Percentiles rank a stretch among this genome's conserved stretches.
Conservation (phyloP, 768 basidiomycete species). For the Rhizopogon sp. region DNA sequence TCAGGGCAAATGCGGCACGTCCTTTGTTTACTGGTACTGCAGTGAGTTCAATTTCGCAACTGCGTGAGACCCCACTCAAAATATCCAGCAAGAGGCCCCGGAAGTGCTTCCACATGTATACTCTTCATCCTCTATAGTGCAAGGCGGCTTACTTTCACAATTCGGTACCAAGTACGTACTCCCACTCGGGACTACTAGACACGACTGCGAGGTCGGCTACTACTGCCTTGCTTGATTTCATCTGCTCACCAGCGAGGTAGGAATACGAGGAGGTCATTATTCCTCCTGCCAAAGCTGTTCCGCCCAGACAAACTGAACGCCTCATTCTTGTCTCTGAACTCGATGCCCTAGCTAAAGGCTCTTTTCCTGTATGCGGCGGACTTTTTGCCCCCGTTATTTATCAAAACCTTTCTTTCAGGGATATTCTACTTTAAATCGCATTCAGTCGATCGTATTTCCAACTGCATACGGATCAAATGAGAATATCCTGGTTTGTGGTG, state of each 20-base stretch:
- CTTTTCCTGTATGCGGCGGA: conserved; percentile 66
- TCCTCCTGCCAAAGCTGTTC: conserved; percentile 78
- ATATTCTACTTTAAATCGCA: conserved; percentile 82
- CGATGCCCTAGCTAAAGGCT: conserved; percentile 71
- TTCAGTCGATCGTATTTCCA: conserved; percentile 92
- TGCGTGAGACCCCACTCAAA: conserved; percentile 2
- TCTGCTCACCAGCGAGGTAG: conserved; percentile 33
- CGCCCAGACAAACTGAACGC: conserved; percentile 66
- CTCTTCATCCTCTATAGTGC: conserved; percentile 52
- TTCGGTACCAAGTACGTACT: conserved; percentile 75
- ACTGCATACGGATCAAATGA: conserved; percentile 95
- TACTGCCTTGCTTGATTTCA: not conserved
- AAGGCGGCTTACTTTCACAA: conserved; percentile 65
- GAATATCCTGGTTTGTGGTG: conserved; percentile 74
- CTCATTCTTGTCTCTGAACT: conserved; percentile 69
- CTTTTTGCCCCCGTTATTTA: not conserved
- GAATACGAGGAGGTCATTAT: conserved; percentile 86
- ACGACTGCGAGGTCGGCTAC: conserved; percentile 55
- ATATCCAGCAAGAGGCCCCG: conserved; percentile 41
- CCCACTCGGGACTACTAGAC: conserved; percentile 75
- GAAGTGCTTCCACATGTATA: conserved; percentile 88
- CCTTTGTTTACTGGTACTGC: conserved; percentile 57
- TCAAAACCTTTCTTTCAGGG: conserved; percentile 42
- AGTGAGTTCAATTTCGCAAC: conserved; percentile 31
- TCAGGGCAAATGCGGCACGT: conserved; percentile 57